Conservation (phyloP, 805 yeast genomes). For the Candida ipomoeae region DNA sequence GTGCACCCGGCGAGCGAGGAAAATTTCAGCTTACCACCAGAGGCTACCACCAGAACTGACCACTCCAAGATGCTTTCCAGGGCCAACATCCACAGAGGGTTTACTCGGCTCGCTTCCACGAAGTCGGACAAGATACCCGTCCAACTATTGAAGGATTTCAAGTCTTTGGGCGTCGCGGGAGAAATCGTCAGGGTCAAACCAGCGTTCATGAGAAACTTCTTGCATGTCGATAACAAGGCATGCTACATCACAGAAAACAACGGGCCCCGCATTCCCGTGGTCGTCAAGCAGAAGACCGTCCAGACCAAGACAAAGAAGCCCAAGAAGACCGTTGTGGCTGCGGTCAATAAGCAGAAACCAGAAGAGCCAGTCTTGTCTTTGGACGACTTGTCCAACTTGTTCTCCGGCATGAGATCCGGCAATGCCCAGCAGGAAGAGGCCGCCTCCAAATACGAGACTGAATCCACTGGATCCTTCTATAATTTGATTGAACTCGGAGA, state of each 20-base stretch:
- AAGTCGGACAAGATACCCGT: conserved; percentile 51
- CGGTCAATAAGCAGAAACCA: neutral
- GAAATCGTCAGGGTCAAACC: conserved; percentile 73
- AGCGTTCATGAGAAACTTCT: conserved; percentile 74
- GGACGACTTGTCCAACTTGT: conserved; percentile 36
- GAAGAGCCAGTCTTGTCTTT: conserved; percentile 28
- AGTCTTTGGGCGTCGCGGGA: conserved; percentile 63
- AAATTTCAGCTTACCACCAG: conserved; percentile 1
- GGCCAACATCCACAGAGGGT: conserved; percentile 7
- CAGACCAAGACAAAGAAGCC: conserved; percentile 7
- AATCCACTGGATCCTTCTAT: conserved; percentile 19
- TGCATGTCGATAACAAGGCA: conserved; percentile 72
- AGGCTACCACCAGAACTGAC: neutral
- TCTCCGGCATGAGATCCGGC: conserved; percentile 24
- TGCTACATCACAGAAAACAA: conserved; percentile 47
- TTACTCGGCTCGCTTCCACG: conserved; percentile 18
- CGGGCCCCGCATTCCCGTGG: conserved; percentile 42
- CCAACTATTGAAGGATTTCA: conserved; percentile 68
- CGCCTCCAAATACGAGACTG: conserved; percentile 14
- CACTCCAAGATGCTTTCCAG: conserved; percentile 9
- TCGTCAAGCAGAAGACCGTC: conserved; percentile 17
- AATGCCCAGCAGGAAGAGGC: conserved; percentile 2
- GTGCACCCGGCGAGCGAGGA: conserved; percentile 2
- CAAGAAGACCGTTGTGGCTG: conserved; percentile 1
- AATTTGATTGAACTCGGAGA: conserved; percentile 31